Evolutionary conservation across 352 stramenopile species (phyloP).

Genomic region (Phytophthora europaea): DNA sequence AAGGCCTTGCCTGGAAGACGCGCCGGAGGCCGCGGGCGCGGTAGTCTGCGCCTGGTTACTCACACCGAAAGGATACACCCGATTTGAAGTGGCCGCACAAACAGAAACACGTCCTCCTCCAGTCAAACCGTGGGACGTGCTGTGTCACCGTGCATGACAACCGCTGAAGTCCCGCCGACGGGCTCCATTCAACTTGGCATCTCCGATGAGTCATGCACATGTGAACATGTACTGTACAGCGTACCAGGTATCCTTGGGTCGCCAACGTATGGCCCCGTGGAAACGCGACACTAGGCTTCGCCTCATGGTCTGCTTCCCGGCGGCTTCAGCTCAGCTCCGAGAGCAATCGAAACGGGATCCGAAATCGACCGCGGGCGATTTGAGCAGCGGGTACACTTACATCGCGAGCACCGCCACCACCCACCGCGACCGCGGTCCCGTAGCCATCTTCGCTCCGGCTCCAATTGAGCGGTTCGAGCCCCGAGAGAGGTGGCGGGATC

Average conservation of each 20-base stretch:
- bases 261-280: conserved; percentile 21
- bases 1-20: conserved; percentile 6
- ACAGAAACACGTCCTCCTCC: conserved; percentile 35
- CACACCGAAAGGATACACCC: conserved; percentile 33
- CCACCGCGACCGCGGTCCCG: conserved; percentile 8
- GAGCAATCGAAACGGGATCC: conserved; percentile 3
- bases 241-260: neutral
- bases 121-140: conserved; percentile 37
- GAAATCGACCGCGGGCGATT: conserved; percentile 19
- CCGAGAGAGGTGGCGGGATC: conserved; percentile 8
- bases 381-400: conserved; percentile 7
- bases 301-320: conserved; percentile 28
- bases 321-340: conserved; percentile 20
- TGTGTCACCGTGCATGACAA: conserved; percentile 14
- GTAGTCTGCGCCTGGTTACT: conserved; percentile 21
- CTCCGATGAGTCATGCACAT: conserved; percentile 23
- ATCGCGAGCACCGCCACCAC: conserved; percentile 3
- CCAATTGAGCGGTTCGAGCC: conserved; percentile 4
- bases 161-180: conserved; percentile 19
- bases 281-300: conserved; percentile 33
- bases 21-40: conserved; percentile 6
- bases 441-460: conserved; percentile 27
- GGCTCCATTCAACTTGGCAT: conserved; percentile 9
- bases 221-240: neutral
- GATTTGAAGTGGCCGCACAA: conserved; percentile 33